These are phyloP conservation scores for Talaromyces sp. DNA, from an alignment of 2,329 filamentous ascomycete genomes.

Conservation along the genomic window DNA sequence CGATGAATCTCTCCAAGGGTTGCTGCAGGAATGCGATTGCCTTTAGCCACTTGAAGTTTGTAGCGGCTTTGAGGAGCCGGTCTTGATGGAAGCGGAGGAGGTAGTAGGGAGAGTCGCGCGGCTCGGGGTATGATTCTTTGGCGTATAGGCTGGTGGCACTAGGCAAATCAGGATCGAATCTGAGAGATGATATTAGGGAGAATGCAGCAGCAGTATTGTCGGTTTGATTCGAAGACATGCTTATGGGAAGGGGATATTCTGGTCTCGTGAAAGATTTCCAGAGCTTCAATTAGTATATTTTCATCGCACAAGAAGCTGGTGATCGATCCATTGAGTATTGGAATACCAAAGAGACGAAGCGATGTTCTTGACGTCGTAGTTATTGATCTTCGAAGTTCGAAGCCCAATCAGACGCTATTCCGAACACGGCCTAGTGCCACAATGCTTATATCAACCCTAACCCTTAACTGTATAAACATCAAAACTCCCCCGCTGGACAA, in stretches of 20 bases:
- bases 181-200: slow-evolving; percentile 64
- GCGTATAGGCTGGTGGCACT: slow-evolving; percentile 24
- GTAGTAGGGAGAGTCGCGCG: slow-evolving; percentile 60
- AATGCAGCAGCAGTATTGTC: slow-evolving; percentile 37
- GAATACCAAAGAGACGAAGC: too few species aligned
- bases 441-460: too few species aligned
- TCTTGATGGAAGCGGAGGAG: slow-evolving; percentile 75
- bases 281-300: too few species aligned
- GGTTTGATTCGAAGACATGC: neutral
- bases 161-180: slow-evolving; percentile 60
- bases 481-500: too few species aligned
- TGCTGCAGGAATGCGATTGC: slow-evolving; percentile 27
- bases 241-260: neutral
- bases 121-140: slow-evolving; percentile 32
- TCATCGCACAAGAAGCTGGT: too few species aligned
- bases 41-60: slow-evolving; percentile 45
- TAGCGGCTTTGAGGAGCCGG: slow-evolving; percentile 61
- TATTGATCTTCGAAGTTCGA: too few species aligned
- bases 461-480: too few species aligned
- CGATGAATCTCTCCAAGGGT: slow-evolving; percentile 26
- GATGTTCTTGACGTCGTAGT: too few species aligned
- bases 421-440: too few species aligned
- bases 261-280: neutral
- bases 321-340: too few species aligned
- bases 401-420: too few species aligned